These are phyloP conservation scores for Aspergillus cristatus DNA, from an alignment of 495 filamentous ascomycete species.

Conservation along the genomic window DNA sequence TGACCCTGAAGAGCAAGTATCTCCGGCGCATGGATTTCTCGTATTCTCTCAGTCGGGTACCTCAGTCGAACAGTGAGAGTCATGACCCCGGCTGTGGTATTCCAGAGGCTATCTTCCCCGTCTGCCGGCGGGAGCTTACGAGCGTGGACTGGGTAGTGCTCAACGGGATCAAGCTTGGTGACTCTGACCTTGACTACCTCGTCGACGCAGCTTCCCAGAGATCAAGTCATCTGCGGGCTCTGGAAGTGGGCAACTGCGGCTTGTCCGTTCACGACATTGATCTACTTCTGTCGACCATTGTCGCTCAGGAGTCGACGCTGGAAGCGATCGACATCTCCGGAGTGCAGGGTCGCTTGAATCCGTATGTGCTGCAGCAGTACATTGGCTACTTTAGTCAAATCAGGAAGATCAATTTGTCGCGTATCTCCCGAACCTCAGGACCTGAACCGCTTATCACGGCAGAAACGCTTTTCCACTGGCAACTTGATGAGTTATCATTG, in stretches of 20 bases:
- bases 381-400: slow-evolving; percentile 60
- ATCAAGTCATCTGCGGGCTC: slow-evolving; percentile 59
- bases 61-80: slow-evolving; percentile 40
- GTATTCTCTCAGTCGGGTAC: slow-evolving; percentile 42
- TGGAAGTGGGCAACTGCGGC: slow-evolving; percentile 74
- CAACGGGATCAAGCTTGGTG: slow-evolving; percentile 74
- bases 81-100: slow-evolving; percentile 68
- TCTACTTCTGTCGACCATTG: slow-evolving; percentile 33
- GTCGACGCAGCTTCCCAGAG: slow-evolving; percentile 58
- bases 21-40: slow-evolving; percentile 58
- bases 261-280: slow-evolving; percentile 47
- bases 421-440: slow-evolving; percentile 53
- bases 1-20: slow-evolving; percentile 58
- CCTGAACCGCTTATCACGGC: slow-evolving; percentile 55
- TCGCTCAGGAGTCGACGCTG: slow-evolving; percentile 58
- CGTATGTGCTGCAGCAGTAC: slow-evolving; percentile 50
- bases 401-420: slow-evolving; percentile 61
- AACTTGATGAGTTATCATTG: slow-evolving; percentile 62
- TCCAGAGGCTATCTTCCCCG: slow-evolving; percentile 67
- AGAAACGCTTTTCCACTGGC: slow-evolving; percentile 62
- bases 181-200: slow-evolving; percentile 66
- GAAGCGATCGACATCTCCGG: slow-evolving; percentile 71
- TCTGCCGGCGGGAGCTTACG: slow-evolving; percentile 63
- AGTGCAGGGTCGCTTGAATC: slow-evolving; percentile 63
- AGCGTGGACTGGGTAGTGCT: slow-evolving; percentile 74